Evolutionary conservation across 768 basidiomycete species (phyloP), one percentile per base, ranked within the genome.

Genomic region (Lentinula edodes): DNA sequence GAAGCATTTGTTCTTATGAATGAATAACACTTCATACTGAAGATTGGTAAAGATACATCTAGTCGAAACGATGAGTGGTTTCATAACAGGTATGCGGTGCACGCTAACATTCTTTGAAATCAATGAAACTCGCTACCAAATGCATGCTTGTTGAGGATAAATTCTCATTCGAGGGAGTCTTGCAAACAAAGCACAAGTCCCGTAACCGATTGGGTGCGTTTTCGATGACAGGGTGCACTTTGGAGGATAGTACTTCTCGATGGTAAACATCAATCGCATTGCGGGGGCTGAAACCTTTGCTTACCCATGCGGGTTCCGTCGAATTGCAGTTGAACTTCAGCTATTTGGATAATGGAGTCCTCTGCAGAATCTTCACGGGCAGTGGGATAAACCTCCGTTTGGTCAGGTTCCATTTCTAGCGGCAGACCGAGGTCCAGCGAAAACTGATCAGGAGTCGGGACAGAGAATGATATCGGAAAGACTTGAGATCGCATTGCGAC

Each of bases 401-500:
- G 63, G 6, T 41, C 58, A 41, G 71, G 67, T 9, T 69, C 52
- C 28, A 77, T 61, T 32, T 76, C 73, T 1, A 80, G 67, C 1
- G 75, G 66, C 6, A 79, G 63, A 20, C 71, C 71, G 3, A 85
- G 72, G 64, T 81, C 78, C 69, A 85, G 76, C 18, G 80, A 69
- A 61, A 76, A 75, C 5, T 70, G 69, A 39, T 66, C 36, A 20
- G 71, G 60, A 16, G 65, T 62, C 20, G 63, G 63, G 13, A 65
- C 50, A 3, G 70, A 63, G 12, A 59, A 66, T 52, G 63, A 64
- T 5, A 68, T 63, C 5, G 87, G 87, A 52, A 79, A 73, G 43
- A 80, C 72, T 63, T 76, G 77, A 16, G 86, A 84, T 57, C 85
- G 81, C 66, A 83, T 87, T 10, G 89, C 89, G 28, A 91, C 72